These are phyloP conservation scores for Clarireedia monteithiana DNA, from an alignment of 2,329 filamentous ascomycete genomes.

Conservation along the genomic window DNA sequence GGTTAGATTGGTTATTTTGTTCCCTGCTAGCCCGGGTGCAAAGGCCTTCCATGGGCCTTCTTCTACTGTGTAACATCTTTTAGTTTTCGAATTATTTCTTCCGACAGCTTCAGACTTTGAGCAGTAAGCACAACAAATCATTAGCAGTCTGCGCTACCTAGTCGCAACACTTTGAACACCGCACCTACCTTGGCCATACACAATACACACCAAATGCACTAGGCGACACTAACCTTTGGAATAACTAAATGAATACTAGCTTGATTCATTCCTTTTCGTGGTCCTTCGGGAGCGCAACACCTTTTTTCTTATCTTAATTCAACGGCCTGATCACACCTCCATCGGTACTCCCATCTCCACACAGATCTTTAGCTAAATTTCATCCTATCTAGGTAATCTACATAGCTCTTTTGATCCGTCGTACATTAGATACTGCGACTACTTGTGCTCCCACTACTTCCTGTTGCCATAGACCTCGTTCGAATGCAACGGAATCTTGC, in stretches of 20 bases:
- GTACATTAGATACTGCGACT: not conserved
- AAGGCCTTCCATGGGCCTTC: too few species aligned
- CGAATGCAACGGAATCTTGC: slow-evolving; percentile 6
- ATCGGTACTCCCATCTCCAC: not conserved
- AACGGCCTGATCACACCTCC: slow-evolving; percentile 8
- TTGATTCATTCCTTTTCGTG: slow-evolving; percentile 1
- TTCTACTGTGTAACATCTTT: not conserved
- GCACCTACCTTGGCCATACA: too few species aligned
- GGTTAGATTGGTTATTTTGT: not conserved
- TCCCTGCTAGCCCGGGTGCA: not conserved
- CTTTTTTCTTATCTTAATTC: slow-evolving; percentile 1
- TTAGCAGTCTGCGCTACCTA: not conserved
- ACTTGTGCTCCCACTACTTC: not conserved
- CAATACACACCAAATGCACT: too few species aligned
- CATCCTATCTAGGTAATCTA: not conserved
- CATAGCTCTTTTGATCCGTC: not conserved
- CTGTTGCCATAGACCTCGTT: slow-evolving; percentile 4
- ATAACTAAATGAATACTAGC: not conserved
- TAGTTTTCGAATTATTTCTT: not conserved
- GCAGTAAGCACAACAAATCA: not conserved
- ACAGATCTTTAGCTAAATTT: not conserved
- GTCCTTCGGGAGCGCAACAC: not conserved
- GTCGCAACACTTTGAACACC: too few species aligned
- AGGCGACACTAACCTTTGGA: too few species aligned
- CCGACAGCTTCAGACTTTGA: not conserved